Evolutionary conservation across 148 eudicot genomes (phyloP).

Genomic region (Amaranthus cruentus): DNA sequence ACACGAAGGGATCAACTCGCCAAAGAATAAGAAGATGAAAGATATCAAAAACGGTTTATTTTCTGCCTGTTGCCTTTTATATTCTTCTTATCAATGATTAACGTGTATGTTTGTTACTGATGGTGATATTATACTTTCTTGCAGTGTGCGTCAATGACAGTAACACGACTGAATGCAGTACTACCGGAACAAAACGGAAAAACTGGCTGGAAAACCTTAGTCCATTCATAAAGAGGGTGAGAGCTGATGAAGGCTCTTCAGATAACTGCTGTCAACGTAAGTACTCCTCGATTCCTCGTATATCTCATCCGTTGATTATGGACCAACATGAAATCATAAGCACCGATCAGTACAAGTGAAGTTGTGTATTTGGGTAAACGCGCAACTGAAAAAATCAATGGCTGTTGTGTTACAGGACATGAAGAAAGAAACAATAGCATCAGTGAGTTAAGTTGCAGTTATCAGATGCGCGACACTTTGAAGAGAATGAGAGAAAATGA

Average conservation of each 20-base stretch:
- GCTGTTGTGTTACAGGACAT: slow-evolving; percentile 15
- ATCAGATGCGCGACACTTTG: slow-evolving; percentile 17
- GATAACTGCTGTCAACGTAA: slow-evolving; percentile 16
- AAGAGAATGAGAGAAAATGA: slow-evolving; percentile 50
- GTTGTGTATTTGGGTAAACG: not conserved
- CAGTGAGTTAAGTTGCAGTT: slow-evolving; percentile 25
- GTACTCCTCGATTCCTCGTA: not conserved
- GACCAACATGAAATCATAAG: not conserved
- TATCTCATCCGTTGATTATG: not conserved
- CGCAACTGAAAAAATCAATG: not conserved
- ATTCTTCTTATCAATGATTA: not conserved
- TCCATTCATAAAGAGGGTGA: slow-evolving; percentile 39
- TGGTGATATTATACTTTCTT: slow-evolving; percentile 4
- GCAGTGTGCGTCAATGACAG: slow-evolving; percentile 20
- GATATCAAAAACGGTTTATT: slow-evolving; percentile 30
- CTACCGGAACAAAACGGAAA: slow-evolving; percentile 47
- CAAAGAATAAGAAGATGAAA: slow-evolving; percentile 28
- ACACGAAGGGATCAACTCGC: slow-evolving; percentile 22
- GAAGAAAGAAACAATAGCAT: slow-evolving; percentile 16
- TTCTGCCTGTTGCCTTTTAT: not conserved
- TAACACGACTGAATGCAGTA: slow-evolving; percentile 4
- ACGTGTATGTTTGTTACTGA: not conserved
- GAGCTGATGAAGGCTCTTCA: slow-evolving; percentile 23
- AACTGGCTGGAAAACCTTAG: slow-evolving; percentile 27
- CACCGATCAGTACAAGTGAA: too few species aligned